These are phyloP conservation scores for Wallacemonas rigidus DNA, from an alignment of 208 protist species.

Conservation along the genomic window DNA sequence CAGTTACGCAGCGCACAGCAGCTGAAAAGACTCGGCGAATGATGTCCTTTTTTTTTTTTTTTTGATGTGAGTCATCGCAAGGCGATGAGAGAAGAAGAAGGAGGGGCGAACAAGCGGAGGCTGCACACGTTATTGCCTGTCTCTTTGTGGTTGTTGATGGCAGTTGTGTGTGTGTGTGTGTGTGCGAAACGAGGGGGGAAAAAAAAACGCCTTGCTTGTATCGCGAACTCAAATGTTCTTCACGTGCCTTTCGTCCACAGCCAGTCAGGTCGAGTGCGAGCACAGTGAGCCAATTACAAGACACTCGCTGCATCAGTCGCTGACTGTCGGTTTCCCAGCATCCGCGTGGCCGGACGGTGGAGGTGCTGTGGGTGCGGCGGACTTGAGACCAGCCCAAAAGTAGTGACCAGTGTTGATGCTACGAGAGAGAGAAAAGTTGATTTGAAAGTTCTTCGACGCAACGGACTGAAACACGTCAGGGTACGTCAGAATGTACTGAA, in stretches of 20 bases:
- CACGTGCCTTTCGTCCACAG: too few species aligned
- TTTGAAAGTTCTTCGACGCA: constrained; percentile 56
- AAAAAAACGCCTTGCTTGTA: too few species aligned
- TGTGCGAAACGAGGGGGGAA: too few species aligned
- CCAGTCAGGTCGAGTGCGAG: too few species aligned
- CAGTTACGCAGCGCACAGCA: background rate
- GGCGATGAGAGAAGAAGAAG: background rate
- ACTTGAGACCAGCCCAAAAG: constrained; percentile 79
- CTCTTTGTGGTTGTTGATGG: background rate
- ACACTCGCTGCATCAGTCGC: too few species aligned
- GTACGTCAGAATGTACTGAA: constrained; percentile 71
- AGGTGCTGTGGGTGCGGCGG: background rate
- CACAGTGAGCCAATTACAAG: too few species aligned
- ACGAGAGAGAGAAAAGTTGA: constrained; percentile 65
- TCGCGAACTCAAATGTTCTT: too few species aligned
- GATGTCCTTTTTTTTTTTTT: constrained; percentile 7
- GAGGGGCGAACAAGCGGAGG: too few species aligned
- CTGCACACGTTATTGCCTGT: background rate
- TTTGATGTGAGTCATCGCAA: background rate
- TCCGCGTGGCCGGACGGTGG: too few species aligned
- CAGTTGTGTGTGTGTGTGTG: too few species aligned
- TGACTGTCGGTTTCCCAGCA: too few species aligned
- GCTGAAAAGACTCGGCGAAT: background rate
- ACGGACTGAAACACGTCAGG: constrained; percentile 64
- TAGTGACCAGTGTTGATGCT: constrained; percentile 80